These are phyloP conservation scores for Gastrolobium bilobum DNA, from an alignment of 306 rosid genomes.

Conservation along the genomic window DNA sequence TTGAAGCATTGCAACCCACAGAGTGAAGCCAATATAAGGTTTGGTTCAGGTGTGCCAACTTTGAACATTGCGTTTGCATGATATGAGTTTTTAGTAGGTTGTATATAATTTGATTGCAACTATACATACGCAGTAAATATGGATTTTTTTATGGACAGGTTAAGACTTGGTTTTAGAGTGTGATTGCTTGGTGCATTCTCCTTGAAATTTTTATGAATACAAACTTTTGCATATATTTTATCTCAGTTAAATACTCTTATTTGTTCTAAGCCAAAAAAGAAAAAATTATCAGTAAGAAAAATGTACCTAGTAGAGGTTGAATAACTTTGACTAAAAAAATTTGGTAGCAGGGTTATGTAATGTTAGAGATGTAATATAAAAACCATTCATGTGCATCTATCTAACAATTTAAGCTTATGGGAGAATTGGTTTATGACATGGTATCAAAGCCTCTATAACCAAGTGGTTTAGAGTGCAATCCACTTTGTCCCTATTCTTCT, in stretches of 20 bases:
- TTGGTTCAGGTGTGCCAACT: slow-evolving; percentile 67
- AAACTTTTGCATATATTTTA: slow-evolving; percentile 5
- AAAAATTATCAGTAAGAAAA: slow-evolving; percentile 1
- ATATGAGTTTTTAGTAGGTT: slow-evolving; percentile 33
- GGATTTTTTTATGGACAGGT: slow-evolving; percentile 30
- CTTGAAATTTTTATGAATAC: slow-evolving; percentile 8
- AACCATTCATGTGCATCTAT: too few relatives aligned
- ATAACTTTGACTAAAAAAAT: not conserved
- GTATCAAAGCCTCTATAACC: too few relatives aligned
- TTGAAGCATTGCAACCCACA: slow-evolving; percentile 84
- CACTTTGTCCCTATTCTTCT: too few relatives aligned
- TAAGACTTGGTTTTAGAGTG: slow-evolving; percentile 31
- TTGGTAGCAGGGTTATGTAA: not conserved
- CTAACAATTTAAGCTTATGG: too few relatives aligned
- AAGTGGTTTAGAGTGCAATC: too few relatives aligned
- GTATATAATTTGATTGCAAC: slow-evolving; percentile 18
- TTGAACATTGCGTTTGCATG: slow-evolving; percentile 51
- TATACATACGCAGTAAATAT: slow-evolving; percentile 6
- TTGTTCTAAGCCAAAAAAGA: slow-evolving; percentile 18
- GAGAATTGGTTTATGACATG: too few relatives aligned
- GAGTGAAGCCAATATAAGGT: slow-evolving; percentile 95
- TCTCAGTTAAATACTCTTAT: slow-evolving; percentile 15
- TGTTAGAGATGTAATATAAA: too few relatives aligned
- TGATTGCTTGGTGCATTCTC: slow-evolving; percentile 21
- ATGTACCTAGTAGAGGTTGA: slow-evolving; percentile 12